These are phyloP conservation scores for Arthrinium phaeospermum DNA, from an alignment of 2,329 filamentous ascomycete species.

Conservation along the genomic window DNA sequence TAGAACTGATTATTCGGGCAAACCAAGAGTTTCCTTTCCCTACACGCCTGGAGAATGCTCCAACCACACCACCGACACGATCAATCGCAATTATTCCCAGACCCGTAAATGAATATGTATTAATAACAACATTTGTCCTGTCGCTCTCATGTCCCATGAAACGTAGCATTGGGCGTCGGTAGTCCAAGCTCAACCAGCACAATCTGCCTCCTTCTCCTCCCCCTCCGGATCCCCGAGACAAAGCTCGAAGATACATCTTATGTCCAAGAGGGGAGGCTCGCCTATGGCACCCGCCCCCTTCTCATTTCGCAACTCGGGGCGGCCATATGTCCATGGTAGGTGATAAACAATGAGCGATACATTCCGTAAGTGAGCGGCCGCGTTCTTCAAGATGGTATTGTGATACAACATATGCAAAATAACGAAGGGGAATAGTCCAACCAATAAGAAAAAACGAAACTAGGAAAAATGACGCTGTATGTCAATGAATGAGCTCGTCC, in stretches of 20 bases:
- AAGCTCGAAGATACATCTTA: background rate
- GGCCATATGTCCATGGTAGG: background rate
- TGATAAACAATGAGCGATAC: constrained; percentile 1
- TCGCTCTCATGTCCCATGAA: constrained; percentile 20
- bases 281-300: background rate
- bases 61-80: background rate
- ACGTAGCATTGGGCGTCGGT: background rate
- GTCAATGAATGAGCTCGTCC: constrained; percentile 40
- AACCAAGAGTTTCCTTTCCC: background rate
- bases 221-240: background rate
- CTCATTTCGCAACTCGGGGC: background rate
- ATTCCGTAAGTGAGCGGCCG: constrained; percentile 15
- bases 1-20: background rate
- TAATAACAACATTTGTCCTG: constrained; percentile 9
- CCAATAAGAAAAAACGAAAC: constrained; percentile 20
- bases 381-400: constrained; percentile 13
- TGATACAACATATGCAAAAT: constrained; percentile 14
- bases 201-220: background rate
- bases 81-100: background rate
- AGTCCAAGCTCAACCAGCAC: background rate
- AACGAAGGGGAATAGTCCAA: constrained; percentile 19
- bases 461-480: constrained; percentile 35
- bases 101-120: background rate
- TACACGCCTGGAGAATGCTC: background rate
- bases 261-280: background rate